Evolutionary conservation across 352 stramenopile genomes (phyloP), one percentile per base, ranked within the genome.

Genomic region (Phytophthora syringae): DNA sequence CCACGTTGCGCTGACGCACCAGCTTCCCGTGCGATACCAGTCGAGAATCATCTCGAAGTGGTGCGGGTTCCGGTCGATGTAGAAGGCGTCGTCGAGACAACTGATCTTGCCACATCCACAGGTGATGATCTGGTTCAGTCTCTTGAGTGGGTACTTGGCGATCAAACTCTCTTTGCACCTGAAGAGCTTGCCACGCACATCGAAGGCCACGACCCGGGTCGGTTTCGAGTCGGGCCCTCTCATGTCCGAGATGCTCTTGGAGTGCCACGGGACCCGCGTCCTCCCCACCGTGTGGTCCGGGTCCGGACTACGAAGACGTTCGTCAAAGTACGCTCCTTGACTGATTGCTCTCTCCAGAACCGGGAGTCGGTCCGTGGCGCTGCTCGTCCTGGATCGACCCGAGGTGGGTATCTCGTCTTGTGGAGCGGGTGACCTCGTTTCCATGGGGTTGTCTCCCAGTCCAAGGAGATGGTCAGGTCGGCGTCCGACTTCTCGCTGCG

Each of bases 11-110:
- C 27, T 77, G 84, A 3, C 64, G 52, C n/a, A 79, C 54, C 10
- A 79, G 67, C 32, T 76, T 84, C 73, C 80, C 2, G 80, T 89
- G 27, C 82, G 79, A 55, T 93, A 93, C 80, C 80, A 93, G 52
- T 93, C 85, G 20, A 93, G 65, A 24, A 93, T 80, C 57, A 86
- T 69, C 37, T 87, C 79, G 55, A 93, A 93, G 43, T 89, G 72
- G 34, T 79, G 71, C 18, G 85, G 80, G 51, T 90, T 93, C 28
- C 85, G 79, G 52, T 93, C 82, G 34, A 93, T 86, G 42, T 84
- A 92, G 63, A 88, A 86, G 9, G 80, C 81, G 20, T 80, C 70
- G 21, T 64, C 68, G 34, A 66, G 52, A 50, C 64, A 87, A 59
- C 48, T 72, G 58, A 55, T 81, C 44, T 71, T 77, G 21, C 65